Evolutionary conservation across 2,329 filamentous ascomycete genomes (phyloP), one percentile per base, ranked within the genome.

Genomic region (Epichloe gansuensis): DNA sequence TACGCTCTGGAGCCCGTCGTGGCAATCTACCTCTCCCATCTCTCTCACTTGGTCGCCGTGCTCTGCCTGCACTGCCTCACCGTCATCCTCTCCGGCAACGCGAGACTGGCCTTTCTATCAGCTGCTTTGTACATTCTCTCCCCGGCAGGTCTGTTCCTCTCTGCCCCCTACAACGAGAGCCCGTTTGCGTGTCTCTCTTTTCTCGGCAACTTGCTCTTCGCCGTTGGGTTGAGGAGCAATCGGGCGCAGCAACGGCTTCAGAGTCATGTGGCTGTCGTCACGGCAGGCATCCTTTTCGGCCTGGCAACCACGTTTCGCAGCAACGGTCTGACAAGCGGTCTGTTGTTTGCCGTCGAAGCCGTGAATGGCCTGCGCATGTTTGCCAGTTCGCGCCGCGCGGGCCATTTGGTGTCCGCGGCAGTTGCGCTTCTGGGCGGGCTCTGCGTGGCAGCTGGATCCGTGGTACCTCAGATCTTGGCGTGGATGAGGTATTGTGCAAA

Each of bases 121-220:
- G 81, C 88, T 3, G 71, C 78, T 15, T 72, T 97, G 48, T 89
- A 97, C 66, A 77, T 95, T 52, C 63, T 97, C 48, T 93, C 88
- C 0, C 91, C 93, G 0, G 93, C 87, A 0, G 91, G 91, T 0
- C 69, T 96, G 2, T 97, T 98, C 64, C 78, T 98, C 17, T 91
- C 86, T 0, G 85, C 91, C 0, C 89, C 91, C 0, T 95, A 93
- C 66, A 78, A 82, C 9, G 93, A 98, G 70, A 82, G 86, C 57
- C 67, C 84, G 0, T 96, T 90, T 67, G 83, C 91, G 0, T 73
- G 87, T 23, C 72, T 95, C 37, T 86, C 86, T 42, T 88, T 96
- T 61, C 59, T 75, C 0, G 93, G 89, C 1, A 83, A 82, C 61
- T 75, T 86, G 34, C 65, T 85, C 47, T 93, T 91, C 64, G 78